Base-by-base conservation (phyloP, 768 basidiomycete species). In the Lenzites betulinus region DNA sequence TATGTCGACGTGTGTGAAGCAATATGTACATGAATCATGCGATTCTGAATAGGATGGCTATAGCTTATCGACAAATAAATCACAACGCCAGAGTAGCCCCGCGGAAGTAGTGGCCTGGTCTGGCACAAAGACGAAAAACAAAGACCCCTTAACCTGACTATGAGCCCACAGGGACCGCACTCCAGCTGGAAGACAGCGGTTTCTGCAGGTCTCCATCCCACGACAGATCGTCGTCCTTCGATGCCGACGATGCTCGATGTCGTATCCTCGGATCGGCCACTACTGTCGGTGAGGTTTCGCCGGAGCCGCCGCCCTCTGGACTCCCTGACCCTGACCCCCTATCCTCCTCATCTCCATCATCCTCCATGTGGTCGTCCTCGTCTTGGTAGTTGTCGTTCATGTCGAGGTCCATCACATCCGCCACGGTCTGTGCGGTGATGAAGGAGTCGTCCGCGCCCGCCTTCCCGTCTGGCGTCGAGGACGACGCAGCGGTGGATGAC, bases 391-490 rank as follows among this genome's bases (percentile, higher is more conserved):
- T 77, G 28, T 71, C 74, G 8, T 71, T 74, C 3, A 68, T 65
- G 58, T 75, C 79, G 56, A 81, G 72, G 59, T 78, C 79, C 77
- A 81, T 80, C 2, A 59, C 51, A 26, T 69, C 68, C 18, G 48
- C 78, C 22, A 78, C 76, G 4, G 78, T 76, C 74, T 79, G 73
- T 12, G 50, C 54, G 20, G 54, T 20, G 1, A 62, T 33, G 12
- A 35, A 23, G 46, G 63, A 66, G 35, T 70, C 69, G 53, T 77
- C 74, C 1, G 60, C 73, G 18, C 70, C 78, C 44, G 76, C 79
- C 9, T 16, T 20, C 16, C 56, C 46, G 54, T 63, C 35, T 0
- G 66, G 56, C 2, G 60, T 63, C 6, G 63, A 59, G 0, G 61
- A 59, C n/a, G 63, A 66, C 1, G 36, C 62, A 1, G 51, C 33